Evolutionary conservation across 1,139 yeast species (phyloP).

Genomic region (Yamadazyma trypodendri): DNA sequence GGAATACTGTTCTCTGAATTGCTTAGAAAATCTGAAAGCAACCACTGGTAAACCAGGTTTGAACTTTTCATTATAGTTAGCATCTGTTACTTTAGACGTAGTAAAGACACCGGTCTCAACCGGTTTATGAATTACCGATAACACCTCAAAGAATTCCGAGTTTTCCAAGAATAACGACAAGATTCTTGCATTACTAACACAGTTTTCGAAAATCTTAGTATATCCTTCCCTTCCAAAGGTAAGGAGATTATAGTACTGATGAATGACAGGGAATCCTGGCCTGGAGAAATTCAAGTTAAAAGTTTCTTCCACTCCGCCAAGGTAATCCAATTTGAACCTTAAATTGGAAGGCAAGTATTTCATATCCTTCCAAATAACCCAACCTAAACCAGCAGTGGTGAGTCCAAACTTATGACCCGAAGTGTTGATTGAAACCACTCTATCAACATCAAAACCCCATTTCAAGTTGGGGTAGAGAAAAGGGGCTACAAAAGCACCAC

Average conservation of each 20-base stretch:
- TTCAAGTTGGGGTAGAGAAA: constrained; percentile 68
- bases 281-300: constrained; percentile 86
- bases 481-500: constrained; percentile 89
- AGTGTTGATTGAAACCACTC: constrained; percentile 86
- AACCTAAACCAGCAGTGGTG: constrained; percentile 88
- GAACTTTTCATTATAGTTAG: constrained; percentile 38
- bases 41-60: constrained; percentile 88
- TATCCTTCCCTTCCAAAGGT: constrained; percentile 72
- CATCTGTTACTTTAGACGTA: constrained; percentile 1
- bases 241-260: constrained; percentile 81
- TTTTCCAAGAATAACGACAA: constrained; percentile 65
- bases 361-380: constrained; percentile 81
- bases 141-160: constrained; percentile 66
- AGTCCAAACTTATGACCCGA: constrained; percentile 94
- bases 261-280: constrained; percentile 88
- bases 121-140: constrained; percentile 74
- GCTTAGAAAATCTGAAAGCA: constrained; percentile 70
- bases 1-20: constrained; percentile 60
- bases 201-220: constrained; percentile 56
- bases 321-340: constrained; percentile 75
- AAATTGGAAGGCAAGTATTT: constrained; percentile 65
- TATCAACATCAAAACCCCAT: constrained; percentile 79
- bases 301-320: constrained; percentile 88
- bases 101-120: constrained; percentile 19
- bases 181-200: constrained; percentile 69